Conservation (phyloP, 306 rosid genomes). For the Nissolia schottii region DNA sequence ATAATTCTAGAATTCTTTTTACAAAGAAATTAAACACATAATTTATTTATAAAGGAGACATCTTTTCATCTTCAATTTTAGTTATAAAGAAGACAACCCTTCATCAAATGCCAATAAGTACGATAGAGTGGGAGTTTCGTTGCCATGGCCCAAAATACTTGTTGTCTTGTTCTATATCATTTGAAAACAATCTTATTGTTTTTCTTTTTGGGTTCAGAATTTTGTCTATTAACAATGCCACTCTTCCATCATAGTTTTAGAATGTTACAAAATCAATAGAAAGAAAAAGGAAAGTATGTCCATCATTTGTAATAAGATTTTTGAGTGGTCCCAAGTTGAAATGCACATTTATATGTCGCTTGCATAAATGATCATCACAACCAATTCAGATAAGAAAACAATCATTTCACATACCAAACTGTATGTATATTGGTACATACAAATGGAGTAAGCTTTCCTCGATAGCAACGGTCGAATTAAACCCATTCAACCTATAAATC, state of each 20-base stretch:
- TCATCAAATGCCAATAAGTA: neutral
- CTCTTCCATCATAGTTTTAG: conserved; percentile 11
- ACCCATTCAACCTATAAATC: neutral
- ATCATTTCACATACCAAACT: conserved; percentile 26
- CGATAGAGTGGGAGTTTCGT: neutral
- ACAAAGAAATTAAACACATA: no score
- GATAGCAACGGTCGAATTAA: conserved; percentile 6
- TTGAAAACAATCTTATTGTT: conserved; percentile 13
- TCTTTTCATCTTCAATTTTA: neutral
- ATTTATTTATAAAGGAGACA: no score
- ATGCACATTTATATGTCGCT: conserved; percentile 13
- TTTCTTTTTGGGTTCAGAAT: neutral
- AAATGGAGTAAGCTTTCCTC: conserved; percentile 4
- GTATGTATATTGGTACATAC: neutral
- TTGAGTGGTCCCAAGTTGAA: conserved; percentile 34
- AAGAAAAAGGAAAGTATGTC: neutral
- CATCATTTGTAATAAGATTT: conserved; percentile 10
- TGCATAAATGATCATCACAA: conserved; percentile 34
- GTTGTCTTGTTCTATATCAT: conserved; percentile 12
- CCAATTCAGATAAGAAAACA: conserved; percentile 25
- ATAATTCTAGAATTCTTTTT: no score
- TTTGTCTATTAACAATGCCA: conserved; percentile 1
- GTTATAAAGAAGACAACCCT: neutral
- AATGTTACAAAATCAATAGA: neutral
- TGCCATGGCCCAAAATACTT: neutral